These are phyloP conservation scores for Middelhovenomyces tepae DNA, from an alignment of 805 yeast species.

Conservation along the genomic window DNA sequence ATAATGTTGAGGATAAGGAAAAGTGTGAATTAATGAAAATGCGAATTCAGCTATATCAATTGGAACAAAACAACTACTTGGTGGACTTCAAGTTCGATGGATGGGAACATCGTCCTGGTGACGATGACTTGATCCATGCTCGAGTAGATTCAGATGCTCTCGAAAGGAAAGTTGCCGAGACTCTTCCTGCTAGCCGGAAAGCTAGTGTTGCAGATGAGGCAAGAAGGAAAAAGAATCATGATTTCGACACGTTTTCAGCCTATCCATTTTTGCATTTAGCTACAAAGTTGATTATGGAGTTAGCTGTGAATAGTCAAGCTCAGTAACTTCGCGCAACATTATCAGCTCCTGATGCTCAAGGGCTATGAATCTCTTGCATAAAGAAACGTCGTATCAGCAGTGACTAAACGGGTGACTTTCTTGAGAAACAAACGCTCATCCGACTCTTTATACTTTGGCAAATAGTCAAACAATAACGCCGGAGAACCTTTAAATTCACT, in stretches of 20 bases:
- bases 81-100: conserved; percentile 98
- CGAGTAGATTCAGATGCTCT: too few relatives aligned
- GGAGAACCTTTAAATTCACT: conserved; percentile 5
- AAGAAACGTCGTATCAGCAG: conserved; percentile 12
- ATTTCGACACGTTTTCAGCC: conserved; percentile 85
- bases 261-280: conserved; percentile 92
- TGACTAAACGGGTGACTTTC: conserved; percentile 14
- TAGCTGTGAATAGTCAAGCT: conserved; percentile 86
- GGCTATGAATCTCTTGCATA: background rate
- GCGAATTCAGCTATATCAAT: conserved; percentile 92
- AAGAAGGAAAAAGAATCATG: background rate
- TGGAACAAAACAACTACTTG: conserved; percentile 90
- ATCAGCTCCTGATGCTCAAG: background rate
- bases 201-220: too few relatives aligned
- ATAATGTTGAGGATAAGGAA: conserved; percentile 1
- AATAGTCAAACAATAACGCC: conserved; percentile 7
- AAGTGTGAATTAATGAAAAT: conserved; percentile 92
- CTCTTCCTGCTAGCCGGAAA: too few relatives aligned
- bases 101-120: conserved; percentile 55
- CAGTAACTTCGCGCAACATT: conserved; percentile 17
- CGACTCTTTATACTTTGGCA: conserved; percentile 15
- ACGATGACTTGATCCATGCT: too few relatives aligned
- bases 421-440: conserved; percentile 20
- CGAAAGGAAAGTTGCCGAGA: too few relatives aligned
- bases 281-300: conserved; percentile 86